Conservation (phyloP, 805 yeast species). For the Teunomyces kruisii region DNA sequence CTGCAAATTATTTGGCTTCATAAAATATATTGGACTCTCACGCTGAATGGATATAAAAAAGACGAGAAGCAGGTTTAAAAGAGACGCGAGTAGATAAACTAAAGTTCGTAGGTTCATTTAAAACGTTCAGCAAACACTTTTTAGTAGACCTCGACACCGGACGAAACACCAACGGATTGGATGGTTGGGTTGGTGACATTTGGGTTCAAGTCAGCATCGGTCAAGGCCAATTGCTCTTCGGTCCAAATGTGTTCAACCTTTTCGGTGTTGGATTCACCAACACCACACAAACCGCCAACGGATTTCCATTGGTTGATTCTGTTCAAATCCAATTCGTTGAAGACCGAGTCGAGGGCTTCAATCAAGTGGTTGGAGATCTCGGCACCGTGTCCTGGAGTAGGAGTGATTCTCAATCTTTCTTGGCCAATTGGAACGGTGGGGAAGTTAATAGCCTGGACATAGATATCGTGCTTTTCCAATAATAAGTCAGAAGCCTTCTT, state of each 20-base stretch:
- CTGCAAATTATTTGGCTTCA: background rate
- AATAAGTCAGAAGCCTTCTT: slow-evolving; percentile 88
- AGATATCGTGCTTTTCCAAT: slow-evolving; percentile 79
- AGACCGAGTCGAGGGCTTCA: slow-evolving; percentile 77
- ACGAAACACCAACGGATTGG: slow-evolving; percentile 65
- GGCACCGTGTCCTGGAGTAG: slow-evolving; percentile 93
- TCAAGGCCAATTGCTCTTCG: slow-evolving; percentile 66
- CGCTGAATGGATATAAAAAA: background rate
- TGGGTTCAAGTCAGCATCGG: slow-evolving; percentile 61
- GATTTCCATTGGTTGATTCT: slow-evolving; percentile 75
- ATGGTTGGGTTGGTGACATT: slow-evolving; percentile 66
- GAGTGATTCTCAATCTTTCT: slow-evolving; percentile 96
- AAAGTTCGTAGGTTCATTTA: background rate
- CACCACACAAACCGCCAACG: slow-evolving; percentile 89
- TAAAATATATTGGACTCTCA: background rate
- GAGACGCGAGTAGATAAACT: background rate
- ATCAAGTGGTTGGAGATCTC: slow-evolving; percentile 75
- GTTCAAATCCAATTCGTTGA: slow-evolving; percentile 69
- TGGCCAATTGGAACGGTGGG: slow-evolving; percentile 97
- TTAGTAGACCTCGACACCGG: slow-evolving; percentile 49
- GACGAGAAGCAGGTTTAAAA: background rate
- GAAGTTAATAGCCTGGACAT: slow-evolving; percentile 97
- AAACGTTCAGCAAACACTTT: background rate
- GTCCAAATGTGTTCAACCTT: slow-evolving; percentile 81
- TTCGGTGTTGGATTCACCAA: slow-evolving; percentile 56